Conservation (phyloP, 345 rosid genomes). For the Syzygium aqueum region DNA sequence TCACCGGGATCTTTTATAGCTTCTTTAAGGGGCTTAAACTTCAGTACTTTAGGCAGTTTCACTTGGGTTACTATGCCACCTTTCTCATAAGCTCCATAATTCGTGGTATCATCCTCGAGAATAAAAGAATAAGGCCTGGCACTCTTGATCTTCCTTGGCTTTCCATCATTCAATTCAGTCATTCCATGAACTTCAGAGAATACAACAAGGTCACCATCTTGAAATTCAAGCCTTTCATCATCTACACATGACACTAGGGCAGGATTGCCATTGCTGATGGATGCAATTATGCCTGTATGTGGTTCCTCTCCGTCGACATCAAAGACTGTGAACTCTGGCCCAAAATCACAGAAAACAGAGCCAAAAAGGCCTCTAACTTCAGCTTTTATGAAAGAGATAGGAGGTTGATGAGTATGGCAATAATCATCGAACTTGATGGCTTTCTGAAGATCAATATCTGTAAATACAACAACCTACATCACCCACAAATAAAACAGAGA, state of each 20-base stretch:
- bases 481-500: not conserved
- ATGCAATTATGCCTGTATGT: conserved; percentile 90
- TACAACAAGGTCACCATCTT: conserved; percentile 92
- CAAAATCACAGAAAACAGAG: conserved; percentile 91
- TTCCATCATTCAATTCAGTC: conserved; percentile 92
- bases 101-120: conserved; percentile 81
- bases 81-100: conserved; percentile 54
- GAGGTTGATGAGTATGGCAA: conserved; percentile 83
- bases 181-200: conserved; percentile 97
- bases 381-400: conserved; percentile 84
- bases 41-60: conserved; percentile 77
- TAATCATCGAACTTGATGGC: conserved; percentile 75
- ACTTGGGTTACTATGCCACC: conserved; percentile 98
- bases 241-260: conserved; percentile 89
- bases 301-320: conserved; percentile 99
- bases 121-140: conserved; percentile 83
- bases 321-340: conserved; percentile 77
- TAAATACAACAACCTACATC: conserved; percentile 84
- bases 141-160: conserved; percentile 79
- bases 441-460: conserved; percentile 61
- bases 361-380: conserved; percentile 98
- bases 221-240: conserved; percentile 94
- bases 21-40: conserved; percentile 77
- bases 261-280: conserved; percentile 81
- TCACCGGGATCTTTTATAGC: conserved; percentile 93